Evolutionary conservation across 2,329 filamentous ascomycete genomes (phyloP).

Genomic region (Teratosphaeria gauchensis): DNA sequence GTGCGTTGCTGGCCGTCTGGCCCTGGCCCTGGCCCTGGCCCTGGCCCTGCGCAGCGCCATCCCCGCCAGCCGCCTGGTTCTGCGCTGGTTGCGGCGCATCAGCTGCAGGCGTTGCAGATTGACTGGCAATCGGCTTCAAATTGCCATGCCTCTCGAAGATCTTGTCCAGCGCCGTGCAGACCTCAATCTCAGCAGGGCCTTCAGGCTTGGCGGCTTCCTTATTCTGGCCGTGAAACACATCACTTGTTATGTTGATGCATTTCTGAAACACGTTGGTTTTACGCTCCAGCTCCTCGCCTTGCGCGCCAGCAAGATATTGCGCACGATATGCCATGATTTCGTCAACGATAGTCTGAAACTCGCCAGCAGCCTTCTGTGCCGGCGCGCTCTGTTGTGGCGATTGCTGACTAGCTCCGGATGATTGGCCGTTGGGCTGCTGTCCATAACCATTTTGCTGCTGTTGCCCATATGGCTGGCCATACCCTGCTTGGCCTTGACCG

Average conservation of each 20-base stretch:
- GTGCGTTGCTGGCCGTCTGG: neutral
- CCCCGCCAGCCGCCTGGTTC: neutral
- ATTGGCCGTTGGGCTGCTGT: neutral
- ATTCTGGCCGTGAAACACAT: neutral
- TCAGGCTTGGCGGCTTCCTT: neutral
- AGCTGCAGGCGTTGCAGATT: neutral
- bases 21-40: neutral
- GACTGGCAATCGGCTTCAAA: neutral
- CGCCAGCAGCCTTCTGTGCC: constrained; percentile 7
- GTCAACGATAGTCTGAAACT: constrained; percentile 15
- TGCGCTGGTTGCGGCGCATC: neutral
- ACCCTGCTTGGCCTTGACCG: constrained; percentile 3
- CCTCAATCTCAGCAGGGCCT: neutral
- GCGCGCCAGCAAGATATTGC: constrained; percentile 6
- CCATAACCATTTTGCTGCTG: neutral
- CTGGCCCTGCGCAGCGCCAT: neutral
- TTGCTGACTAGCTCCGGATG: neutral
- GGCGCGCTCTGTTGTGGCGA: constrained; percentile 6
- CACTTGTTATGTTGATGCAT: neutral
- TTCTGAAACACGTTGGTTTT: neutral
- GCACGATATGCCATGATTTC: constrained; percentile 16
- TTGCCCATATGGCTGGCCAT: neutral
- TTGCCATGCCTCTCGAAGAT: neutral
- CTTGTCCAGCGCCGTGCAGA: neutral
- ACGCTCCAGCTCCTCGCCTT: neutral